A percentile compares a stretch with the other conserved stretches of the same genome.
These are phyloP conservation scores for Candida maesae DNA, from an alignment of 805 yeast species.

Conservation along the genomic window DNA sequence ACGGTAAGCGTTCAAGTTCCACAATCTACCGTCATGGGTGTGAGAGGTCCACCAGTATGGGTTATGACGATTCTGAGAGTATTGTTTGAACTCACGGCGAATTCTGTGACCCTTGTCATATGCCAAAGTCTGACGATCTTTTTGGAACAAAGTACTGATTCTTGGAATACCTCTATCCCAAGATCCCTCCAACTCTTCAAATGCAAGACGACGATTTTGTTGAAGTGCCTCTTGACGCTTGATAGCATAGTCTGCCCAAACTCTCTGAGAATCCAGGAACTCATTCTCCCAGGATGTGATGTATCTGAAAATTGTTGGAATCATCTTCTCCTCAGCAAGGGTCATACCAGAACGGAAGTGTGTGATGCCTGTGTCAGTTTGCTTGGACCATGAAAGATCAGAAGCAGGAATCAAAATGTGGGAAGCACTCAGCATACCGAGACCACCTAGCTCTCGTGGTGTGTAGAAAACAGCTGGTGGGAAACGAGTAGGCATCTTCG, in stretches of 20 bases:
- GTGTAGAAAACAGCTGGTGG: slow-evolving; percentile 99
- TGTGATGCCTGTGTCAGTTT: slow-evolving; percentile 90
- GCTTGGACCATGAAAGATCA: slow-evolving; percentile 86
- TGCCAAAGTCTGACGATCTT: slow-evolving; percentile 90
- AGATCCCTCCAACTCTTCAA: slow-evolving; percentile 88
- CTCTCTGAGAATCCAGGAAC: slow-evolving; percentile 88
- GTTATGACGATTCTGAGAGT: slow-evolving; percentile 63
- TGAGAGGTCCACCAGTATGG: slow-evolving; percentile 97
- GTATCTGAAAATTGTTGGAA: slow-evolving; percentile 92
- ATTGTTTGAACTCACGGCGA: slow-evolving; percentile 75
- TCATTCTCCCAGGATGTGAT: slow-evolving; percentile 97
- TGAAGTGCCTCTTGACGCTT: slow-evolving; percentile 83
- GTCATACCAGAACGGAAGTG: slow-evolving; percentile 94
- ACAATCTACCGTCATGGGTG: slow-evolving; percentile 91
- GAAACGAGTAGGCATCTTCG: slow-evolving; percentile 97
- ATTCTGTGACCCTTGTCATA: slow-evolving; percentile 91
- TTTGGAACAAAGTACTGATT: slow-evolving; percentile 90
- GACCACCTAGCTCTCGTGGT: slow-evolving; percentile 95
- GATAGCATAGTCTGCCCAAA: slow-evolving; percentile 95
- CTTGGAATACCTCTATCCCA: slow-evolving; percentile 99
- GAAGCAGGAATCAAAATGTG: slow-evolving; percentile 93
- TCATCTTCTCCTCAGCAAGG: slow-evolving; percentile 70
- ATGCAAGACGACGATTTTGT: slow-evolving; percentile 79
- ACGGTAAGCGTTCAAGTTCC: slow-evolving; percentile 91
- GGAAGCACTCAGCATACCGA: slow-evolving; percentile 97